Evolutionary conservation across 2,329 filamentous ascomycete genomes (phyloP).

Genomic region (Rhynchosporium graminicola): DNA sequence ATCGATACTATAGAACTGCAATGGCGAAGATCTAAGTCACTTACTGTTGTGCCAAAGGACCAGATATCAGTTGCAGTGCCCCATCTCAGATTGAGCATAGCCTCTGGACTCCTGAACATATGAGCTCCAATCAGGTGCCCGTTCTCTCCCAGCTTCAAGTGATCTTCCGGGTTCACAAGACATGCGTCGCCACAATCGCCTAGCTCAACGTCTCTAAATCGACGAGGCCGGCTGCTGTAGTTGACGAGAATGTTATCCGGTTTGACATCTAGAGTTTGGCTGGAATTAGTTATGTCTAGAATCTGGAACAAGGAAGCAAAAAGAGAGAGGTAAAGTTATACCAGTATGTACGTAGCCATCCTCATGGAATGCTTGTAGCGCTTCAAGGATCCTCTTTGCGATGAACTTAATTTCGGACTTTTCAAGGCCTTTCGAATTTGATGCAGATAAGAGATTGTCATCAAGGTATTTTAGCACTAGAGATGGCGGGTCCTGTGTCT

Average conservation of each 20-base stretch:
- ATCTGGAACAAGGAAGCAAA: conserved; percentile 7
- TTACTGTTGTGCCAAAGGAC: conserved; percentile 30
- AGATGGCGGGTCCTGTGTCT: conserved; percentile 20
- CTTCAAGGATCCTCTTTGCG: conserved; percentile 26
- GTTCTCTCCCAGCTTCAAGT: conserved; percentile 20
- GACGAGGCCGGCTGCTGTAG: conserved; percentile 17
- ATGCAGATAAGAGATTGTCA: conserved; percentile 24
- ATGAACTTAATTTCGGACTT: conserved; percentile 26
- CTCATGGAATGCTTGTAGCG: conserved; percentile 26
- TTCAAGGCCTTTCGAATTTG: conserved; percentile 17
- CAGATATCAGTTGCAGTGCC: conserved; percentile 33
- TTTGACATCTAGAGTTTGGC: conserved; percentile 36
- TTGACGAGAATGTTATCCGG: conserved; percentile 40
- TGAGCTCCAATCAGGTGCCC: conserved; percentile 25
- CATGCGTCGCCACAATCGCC: conserved; percentile 26
- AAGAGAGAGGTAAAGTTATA: conserved; percentile 17
- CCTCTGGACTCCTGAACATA: conserved; percentile 30
- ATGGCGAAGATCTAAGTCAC: conserved; percentile 13
- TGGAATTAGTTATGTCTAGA: conserved; percentile 12
- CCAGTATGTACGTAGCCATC: conserved; percentile 30
- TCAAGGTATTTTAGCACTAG: conserved; percentile 26
- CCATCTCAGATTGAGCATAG: conserved; percentile 30
- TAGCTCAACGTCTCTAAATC: conserved; percentile 21
- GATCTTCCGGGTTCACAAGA: conserved; percentile 24
- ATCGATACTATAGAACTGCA: conserved; percentile 1